These are phyloP conservation scores for Quercus cerris DNA, from an alignment of 306 rosid genomes.

Conservation along the genomic window DNA sequence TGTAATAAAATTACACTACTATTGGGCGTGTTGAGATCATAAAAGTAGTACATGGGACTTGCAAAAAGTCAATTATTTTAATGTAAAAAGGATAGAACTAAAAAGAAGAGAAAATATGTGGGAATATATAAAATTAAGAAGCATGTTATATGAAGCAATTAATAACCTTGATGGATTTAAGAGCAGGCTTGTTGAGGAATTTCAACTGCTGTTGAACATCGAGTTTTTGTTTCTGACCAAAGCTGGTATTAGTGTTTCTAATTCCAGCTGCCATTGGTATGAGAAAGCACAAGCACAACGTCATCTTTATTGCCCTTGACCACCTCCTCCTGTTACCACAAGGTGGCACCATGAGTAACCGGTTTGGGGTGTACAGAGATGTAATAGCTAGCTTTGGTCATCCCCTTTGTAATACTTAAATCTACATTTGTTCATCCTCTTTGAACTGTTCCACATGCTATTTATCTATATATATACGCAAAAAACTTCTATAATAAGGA, in stretches of 20 bases:
- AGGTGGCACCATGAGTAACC: conserved; percentile 31
- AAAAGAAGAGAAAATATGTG: background rate
- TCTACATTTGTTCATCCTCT: too few relatives aligned
- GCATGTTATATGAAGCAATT: background rate
- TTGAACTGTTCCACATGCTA: too few relatives aligned
- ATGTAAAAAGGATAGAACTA: conserved; percentile 7
- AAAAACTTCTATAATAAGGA: too few relatives aligned
- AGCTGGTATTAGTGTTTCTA: background rate
- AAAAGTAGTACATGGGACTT: too few relatives aligned
- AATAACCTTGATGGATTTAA: conserved; percentile 56
- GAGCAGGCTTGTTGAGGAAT: conserved; percentile 49
- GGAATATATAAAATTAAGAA: background rate
- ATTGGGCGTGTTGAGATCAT: too few relatives aligned
- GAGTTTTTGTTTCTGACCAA: conserved; percentile 29
- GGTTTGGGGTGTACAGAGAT: background rate
- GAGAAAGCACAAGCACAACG: conserved; percentile 14
- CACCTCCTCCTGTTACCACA: conserved; percentile 14
- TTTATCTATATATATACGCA: too few relatives aligned
- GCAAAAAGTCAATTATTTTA: too few relatives aligned
- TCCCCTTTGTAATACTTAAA: too few relatives aligned
- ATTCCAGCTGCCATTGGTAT: conserved; percentile 11
- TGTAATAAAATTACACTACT: too few relatives aligned
- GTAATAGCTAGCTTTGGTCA: background rate
- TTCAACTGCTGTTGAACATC: conserved; percentile 45
- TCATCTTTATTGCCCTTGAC: conserved; percentile 5